Base-by-base conservation (phyloP, 2,329 filamentous ascomycete genomes). In the Xylariaceae sp. region DNA sequence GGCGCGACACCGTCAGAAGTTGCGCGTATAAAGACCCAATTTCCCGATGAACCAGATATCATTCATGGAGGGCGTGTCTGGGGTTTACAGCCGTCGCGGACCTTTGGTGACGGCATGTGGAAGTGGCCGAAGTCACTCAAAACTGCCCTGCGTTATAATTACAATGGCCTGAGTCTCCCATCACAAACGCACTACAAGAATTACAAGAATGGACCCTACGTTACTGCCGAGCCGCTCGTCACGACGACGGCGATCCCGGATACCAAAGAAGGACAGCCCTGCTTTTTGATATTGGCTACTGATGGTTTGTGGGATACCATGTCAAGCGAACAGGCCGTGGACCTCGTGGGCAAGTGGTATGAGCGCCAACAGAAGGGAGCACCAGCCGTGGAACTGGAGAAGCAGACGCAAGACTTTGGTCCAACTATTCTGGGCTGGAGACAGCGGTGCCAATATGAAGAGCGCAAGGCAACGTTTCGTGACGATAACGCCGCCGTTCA, bases 401-500 rank as follows among this genome's bases (percentile, higher is more conserved):
- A 56, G 30, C 36, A 32, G 39, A 13, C 37, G 13, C n/a, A 49
- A 15, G 59, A 56, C 34, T 66, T 63, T 29, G 63, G 61, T 6
- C 62, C 65, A 7, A 58, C 59, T 29, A 39, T 67, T 0, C 53
- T 66, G 4, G 66, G 67, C 9, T 58, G 60, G 40, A 57, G 57
- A 56, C 53, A 59, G 53, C 57, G 57, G 46, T 67, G 64, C 57
- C 49, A 54, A 41, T 67, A 65, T 49, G 63, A 66, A 41, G 79
- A 82, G 53, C 78, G 81, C 59, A 80, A 86, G 47, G 89, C 90
- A 56, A 83, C 88, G 1, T 83, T 90, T 3, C 84, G 89, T 67
- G 89, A 94, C 65, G 85, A 86, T 67, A 94, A 91, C 63, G 88
- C 82, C 5, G 89, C 89, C 0, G 91, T 89, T 0, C 89, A 92